Percentiles rank a stretch among this genome's conserved stretches.
Evolutionary conservation across 108 stramenopile species (phyloP).

Genomic region (Nitzschia sp.): DNA sequence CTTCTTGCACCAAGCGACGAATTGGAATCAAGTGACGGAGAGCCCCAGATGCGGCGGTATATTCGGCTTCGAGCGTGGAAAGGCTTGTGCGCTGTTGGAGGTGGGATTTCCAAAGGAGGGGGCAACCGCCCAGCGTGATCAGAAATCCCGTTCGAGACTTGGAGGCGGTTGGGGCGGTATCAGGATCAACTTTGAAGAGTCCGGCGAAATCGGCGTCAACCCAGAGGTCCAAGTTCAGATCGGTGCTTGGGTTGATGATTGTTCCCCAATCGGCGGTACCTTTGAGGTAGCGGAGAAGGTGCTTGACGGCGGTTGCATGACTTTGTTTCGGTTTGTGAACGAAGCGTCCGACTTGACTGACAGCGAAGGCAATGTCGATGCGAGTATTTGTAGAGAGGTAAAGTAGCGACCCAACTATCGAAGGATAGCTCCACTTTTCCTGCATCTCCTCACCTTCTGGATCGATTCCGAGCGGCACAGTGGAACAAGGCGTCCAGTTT

Average conservation of each 20-base stretch:
- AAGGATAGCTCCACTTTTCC: slow-evolving; percentile 41
- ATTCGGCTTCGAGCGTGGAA: slow-evolving; percentile 53
- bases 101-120: slow-evolving; percentile 48
- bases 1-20: slow-evolving; percentile 11
- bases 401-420: slow-evolving; percentile 52
- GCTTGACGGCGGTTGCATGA: too few relatives aligned
- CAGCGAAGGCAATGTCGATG: slow-evolving; percentile 47
- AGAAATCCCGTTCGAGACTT: slow-evolving; percentile 52
- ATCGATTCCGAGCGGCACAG: slow-evolving; percentile 30
- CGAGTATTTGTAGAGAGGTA: too few relatives aligned
- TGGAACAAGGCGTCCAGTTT: slow-evolving; percentile 17
- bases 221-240: slow-evolving; percentile 33
- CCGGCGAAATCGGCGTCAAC: slow-evolving; percentile 59
- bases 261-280: slow-evolving; percentile 43
- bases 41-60: slow-evolving; percentile 31
- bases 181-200: slow-evolving; percentile 29
- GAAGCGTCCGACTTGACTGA: slow-evolving; percentile 49
- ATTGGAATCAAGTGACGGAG: slow-evolving; percentile 36
- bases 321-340: slow-evolving; percentile 29
- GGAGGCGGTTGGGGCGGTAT: slow-evolving; percentile 25
- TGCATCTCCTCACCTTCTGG: slow-evolving; percentile 37
- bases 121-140: slow-evolving; percentile 32
- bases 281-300: slow-evolving; percentile 50
- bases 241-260: slow-evolving; percentile 22
- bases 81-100: slow-evolving; percentile 44